Evolutionary conservation across 441 rosid species (phyloP).

Genomic region (Lepidium campestre): DNA sequence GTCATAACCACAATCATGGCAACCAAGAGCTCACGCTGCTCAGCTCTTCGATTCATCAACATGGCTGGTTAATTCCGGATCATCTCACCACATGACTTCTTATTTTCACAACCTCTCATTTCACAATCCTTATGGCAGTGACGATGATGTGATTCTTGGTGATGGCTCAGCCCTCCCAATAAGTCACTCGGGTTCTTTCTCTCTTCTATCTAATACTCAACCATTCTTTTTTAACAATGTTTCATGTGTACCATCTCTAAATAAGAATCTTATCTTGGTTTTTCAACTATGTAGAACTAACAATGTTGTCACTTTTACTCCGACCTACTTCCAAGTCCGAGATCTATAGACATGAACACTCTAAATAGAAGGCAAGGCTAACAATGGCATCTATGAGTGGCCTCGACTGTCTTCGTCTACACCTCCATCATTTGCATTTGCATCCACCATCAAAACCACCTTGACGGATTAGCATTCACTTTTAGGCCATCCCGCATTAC

Average conservation of each 20-base stretch:
- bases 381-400: neutral
- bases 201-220: neutral
- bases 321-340: neutral
- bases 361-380: neutral
- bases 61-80: neutral
- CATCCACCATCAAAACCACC: neutral
- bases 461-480: neutral
- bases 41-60: neutral
- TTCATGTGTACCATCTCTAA: too few species aligned
- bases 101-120: neutral
- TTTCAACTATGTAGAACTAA: neutral
- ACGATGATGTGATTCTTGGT: neutral
- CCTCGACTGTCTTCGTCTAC: too few species aligned
- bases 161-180: neutral
- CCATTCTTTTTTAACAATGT: neutral
- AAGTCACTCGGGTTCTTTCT: neutral
- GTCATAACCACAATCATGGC: too few species aligned
- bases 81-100: neutral
- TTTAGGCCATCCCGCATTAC: neutral
- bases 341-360: neutral
- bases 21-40: neutral
- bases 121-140: neutral
- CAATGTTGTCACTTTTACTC: neutral
- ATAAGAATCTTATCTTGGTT: neutral
- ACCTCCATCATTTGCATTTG: neutral